These are phyloP conservation scores for Colletotrichum tropicicola DNA, from an alignment of 2,329 filamentous ascomycete species.

Conservation along the genomic window DNA sequence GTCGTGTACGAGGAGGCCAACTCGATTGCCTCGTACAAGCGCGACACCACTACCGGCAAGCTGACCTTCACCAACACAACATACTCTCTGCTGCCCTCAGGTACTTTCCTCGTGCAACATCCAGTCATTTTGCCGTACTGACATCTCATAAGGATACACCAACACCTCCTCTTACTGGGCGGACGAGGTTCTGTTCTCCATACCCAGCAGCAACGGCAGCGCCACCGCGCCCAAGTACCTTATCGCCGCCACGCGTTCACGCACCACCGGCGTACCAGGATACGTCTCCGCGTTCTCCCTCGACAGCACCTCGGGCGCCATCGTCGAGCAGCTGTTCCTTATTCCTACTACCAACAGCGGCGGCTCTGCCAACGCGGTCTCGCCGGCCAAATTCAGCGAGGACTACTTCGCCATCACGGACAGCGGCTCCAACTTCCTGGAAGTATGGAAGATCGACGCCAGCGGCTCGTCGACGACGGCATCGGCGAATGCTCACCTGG, in stretches of 20 bases:
- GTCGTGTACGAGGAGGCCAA: slow-evolving; percentile 38
- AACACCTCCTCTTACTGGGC: slow-evolving; percentile 22
- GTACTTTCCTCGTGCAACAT: not conserved
- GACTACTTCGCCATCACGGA: slow-evolving; percentile 43
- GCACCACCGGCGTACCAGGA: slow-evolving; percentile 35
- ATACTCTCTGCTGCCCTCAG: slow-evolving; percentile 29
- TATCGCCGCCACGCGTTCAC: slow-evolving; percentile 13
- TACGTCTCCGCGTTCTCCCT: slow-evolving; percentile 45
- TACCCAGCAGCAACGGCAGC: not conserved
- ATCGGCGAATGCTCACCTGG: slow-evolving; percentile 3
- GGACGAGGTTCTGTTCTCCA: slow-evolving; percentile 16
- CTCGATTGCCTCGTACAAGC: slow-evolving; percentile 35
- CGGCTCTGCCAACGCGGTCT: slow-evolving; percentile 44
- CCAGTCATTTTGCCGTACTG: not conserved
- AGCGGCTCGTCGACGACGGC: slow-evolving; percentile 17
- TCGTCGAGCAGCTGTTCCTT: slow-evolving; percentile 41
- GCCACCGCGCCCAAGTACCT: slow-evolving; percentile 12
- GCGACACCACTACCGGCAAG: slow-evolving; percentile 26
- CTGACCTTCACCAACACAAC: slow-evolving; percentile 15
- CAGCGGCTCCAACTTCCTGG: slow-evolving; percentile 42
- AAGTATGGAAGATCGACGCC: slow-evolving; percentile 42
- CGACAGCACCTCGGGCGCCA: slow-evolving; percentile 34
- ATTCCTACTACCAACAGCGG: slow-evolving; percentile 41
- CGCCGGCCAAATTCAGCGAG: slow-evolving; percentile 42
- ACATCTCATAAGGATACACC: not conserved